phyloP scores from a whole-genome alignment of 2,329 filamentous ascomycete species.

The Trichophyton equinum region DNA sequence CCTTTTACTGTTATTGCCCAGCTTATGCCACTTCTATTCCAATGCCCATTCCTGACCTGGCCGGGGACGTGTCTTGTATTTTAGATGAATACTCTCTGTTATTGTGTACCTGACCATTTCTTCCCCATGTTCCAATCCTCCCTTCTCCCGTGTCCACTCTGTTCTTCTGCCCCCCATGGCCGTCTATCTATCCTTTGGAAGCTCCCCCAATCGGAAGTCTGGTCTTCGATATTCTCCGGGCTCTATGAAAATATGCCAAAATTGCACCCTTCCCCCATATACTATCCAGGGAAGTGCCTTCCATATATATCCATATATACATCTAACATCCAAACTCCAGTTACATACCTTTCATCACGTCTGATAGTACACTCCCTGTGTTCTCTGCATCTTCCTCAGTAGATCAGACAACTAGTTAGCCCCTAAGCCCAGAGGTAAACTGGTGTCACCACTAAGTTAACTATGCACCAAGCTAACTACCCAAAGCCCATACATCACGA shows the following conservation, averaged over 20 bases:
- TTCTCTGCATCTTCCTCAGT: neutral
- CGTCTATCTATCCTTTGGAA: neutral
- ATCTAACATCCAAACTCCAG: too few relatives aligned
- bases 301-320: neutral
- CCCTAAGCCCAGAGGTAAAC: too few relatives aligned
- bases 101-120: neutral
- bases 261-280: neutral
- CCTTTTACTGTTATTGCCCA: neutral
- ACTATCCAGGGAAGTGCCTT: neutral
- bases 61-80: neutral
- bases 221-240: neutral
- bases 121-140: neutral
- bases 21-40: neutral
- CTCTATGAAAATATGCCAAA: neutral
- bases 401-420: neutral
- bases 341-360: neutral
- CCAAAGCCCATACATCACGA: too few relatives aligned
- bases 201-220: neutral
- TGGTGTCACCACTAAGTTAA: too few relatives aligned
- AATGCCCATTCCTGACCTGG: neutral
- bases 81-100: constrained; percentile 1
- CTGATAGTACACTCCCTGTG: neutral
- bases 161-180: neutral
- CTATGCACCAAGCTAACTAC: too few relatives aligned
- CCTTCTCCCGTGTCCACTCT: neutral